phyloP scores from a whole-genome alignment of 2,329 filamentous ascomycete genomes.

The Ophiostoma sp. region DNA sequence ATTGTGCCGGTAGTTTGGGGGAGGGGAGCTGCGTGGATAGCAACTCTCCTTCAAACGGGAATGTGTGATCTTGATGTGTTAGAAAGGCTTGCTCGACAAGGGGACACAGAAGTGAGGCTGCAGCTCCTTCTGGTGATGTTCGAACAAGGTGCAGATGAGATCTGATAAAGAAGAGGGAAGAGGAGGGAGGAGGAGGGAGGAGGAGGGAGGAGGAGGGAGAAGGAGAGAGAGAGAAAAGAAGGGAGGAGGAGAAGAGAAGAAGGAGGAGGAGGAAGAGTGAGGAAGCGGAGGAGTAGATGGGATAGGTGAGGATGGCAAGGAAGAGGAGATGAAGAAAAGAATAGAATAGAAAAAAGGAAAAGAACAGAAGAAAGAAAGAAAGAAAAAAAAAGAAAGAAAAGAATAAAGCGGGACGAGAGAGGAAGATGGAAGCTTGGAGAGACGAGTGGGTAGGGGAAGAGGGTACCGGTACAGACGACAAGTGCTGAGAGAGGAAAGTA shows the following conservation, averaged over 20 bases:
- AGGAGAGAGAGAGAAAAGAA: not conserved
- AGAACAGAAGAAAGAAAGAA: not conserved
- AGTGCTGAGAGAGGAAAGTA: not conserved
- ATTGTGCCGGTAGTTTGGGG: slow-evolving; percentile 34
- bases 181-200: not conserved
- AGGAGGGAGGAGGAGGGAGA: not conserved
- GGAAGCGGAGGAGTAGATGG: slow-evolving; percentile 5
- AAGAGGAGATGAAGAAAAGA: slow-evolving; percentile 1
- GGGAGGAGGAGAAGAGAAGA: not conserved
- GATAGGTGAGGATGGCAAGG: not conserved
- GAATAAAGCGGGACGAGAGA: slow-evolving; percentile 10
- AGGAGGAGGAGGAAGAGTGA: not conserved
- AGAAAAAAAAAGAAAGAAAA: not conserved
- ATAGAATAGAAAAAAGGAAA: not conserved
- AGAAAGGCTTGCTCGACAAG: not conserved
- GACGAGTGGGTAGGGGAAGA: slow-evolving; percentile 1
- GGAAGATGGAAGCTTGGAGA: not conserved
- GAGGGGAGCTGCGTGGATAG: slow-evolving; percentile 14
- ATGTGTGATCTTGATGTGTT: not conserved
- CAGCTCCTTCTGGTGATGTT: slow-evolving; percentile 11
- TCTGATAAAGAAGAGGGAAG: slow-evolving; percentile 11
- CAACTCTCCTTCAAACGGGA: slow-evolving; percentile 17
- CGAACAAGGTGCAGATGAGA: slow-evolving; percentile 13
- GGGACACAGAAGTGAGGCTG: slow-evolving; percentile 3
- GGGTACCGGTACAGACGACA: not conserved